Evolutionary conservation across 495 filamentous ascomycete species (phyloP), one percentile per base, ranked within the genome.

Genomic region (Trichocladium uniseriatum): DNA sequence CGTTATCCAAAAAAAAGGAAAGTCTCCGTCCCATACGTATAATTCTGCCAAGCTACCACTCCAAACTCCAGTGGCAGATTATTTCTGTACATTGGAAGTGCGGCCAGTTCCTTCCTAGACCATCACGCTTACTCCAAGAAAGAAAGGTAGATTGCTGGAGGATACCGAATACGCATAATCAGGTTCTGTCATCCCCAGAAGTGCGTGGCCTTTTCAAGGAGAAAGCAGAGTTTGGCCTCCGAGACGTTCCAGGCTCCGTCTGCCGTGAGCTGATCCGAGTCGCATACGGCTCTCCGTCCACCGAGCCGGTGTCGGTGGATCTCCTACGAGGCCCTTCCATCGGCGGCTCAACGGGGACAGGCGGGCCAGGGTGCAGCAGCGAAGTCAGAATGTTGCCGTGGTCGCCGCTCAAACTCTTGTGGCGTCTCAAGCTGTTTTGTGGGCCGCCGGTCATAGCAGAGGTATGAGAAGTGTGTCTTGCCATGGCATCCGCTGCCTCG

Each of bases 401-500:
- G 22, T 71, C 65, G 24, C 61, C 45, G 47, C 54, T 64, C 9
- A 54, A 18, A 34, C 55, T 55, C 53, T 38, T 46, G 15, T 49
- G 51, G 21, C 58, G 57, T 6, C 59, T 49, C 27, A 57, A 54
- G 28, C 60, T 53, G 14, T 54, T 20, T 6, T 48, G 48, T 52
- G 36, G 39, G 43, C 21, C 58, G 27, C 19, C 40, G 9, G 63
- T 58, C 19, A 49, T 67, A 9, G 71, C 58, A 16, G 78, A 79
- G 18, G 76, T 55, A 51, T 69, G 78, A 0, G 83, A 81, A 10
- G 66, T 54, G 20, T 77, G 73, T 22, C 79, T 70, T 28, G 77
- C 70, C 60, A 81, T 64, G 0, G 73, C 74, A 37, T 85, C 79
- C 6, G 69, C 74, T 6, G 77, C 76, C 55, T 92, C 87, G 41